Evolutionary conservation across 495 filamentous ascomycete genomes (phyloP), one percentile per base, ranked within the genome.

Genomic region (Penicillium riverlandense): DNA sequence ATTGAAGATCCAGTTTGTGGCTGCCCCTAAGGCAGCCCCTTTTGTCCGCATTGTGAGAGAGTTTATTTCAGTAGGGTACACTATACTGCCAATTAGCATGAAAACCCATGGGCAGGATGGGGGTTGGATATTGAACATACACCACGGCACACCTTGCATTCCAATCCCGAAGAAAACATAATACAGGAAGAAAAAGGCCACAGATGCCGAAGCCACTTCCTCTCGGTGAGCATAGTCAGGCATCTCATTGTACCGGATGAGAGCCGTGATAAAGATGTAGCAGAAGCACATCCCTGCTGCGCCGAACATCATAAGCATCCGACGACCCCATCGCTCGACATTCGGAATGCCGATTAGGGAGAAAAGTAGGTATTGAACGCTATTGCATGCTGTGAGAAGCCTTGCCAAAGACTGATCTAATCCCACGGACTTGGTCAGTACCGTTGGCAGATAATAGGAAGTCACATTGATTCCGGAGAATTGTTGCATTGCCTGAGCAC

Each of bases 1-100:
- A 49, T 83, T 82, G 55, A 76, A 67, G 42, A 75, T 67, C 76
- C 77, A 79, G 45, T 78, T 77, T 7, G 72, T 74, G 1, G 72
- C 76, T 6, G 77, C 70, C 6, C 63, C 72, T 6, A 79, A 47
- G 0, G 76, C 76, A 0, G 77, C 71, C 0, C 72, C 77, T 45
- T 78, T 76, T 0, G 72, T 74, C 0, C 79, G 63, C 70, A 77
- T 77, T 8, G 59, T 61, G n/a, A 82, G 67, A 11, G 67, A 67
- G 49, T 79, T 80, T 52, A 84, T 72, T 45, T 84, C 80, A n/a
- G 74, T 71, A 0, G 76, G 74, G 54, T 76, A 81, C 1, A 81
- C 43, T 41, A 37, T 6, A 62, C 66, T 59, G 27, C 11, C 4
- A 2, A 34, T 42, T 32, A 46, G 38, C 62, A 27, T 67, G 65